Conservation (phyloP, 140 eudicot species). For the Ambrosia hybrid region DNA sequence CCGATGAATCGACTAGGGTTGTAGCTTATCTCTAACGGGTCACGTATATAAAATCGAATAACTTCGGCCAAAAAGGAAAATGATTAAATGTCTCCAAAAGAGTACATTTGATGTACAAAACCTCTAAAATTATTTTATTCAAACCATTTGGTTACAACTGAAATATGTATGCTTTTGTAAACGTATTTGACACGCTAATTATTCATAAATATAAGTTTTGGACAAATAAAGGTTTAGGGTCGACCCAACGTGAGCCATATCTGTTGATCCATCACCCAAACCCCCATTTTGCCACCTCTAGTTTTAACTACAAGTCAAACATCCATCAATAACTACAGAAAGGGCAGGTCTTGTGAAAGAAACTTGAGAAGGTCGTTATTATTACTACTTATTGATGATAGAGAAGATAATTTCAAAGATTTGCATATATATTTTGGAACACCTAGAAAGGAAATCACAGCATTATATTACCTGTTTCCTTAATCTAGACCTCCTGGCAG, state of each 20-base stretch:
- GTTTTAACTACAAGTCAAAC: background rate
- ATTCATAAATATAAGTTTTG: background rate
- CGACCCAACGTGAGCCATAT: background rate
- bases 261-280: too few species aligned
- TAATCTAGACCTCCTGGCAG: conserved; percentile 88
- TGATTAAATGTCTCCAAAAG: too few species aligned
- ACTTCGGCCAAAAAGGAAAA: background rate
- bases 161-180: background rate
- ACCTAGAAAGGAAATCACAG: background rate
- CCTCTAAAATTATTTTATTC: background rate
- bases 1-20: background rate
- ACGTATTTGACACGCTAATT: background rate
- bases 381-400: too few species aligned
- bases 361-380: background rate
- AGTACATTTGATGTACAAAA: background rate
- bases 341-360: background rate
- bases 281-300: background rate
- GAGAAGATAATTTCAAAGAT: background rate
- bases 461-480: conserved; percentile 73
- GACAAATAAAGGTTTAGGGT: background rate
- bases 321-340: background rate
- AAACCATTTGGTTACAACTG: background rate
- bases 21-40: background rate
- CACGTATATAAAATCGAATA: background rate
- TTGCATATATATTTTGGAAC: background rate